phyloP scores from a whole-genome alignment of 257 asterid species.

The Echites panduratus region DNA sequence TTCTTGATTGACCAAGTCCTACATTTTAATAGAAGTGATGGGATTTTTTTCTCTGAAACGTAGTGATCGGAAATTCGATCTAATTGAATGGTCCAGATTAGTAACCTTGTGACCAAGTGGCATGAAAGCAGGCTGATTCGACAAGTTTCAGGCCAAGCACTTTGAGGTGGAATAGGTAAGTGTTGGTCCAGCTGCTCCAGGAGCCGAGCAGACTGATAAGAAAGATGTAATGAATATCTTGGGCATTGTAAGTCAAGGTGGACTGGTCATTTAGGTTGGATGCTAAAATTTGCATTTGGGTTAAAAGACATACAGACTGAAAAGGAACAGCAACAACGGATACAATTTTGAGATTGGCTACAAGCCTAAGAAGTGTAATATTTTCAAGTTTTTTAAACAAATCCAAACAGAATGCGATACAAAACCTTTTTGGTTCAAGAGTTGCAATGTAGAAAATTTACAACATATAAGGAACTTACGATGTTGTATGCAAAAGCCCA shows the following conservation, averaged over 20 bases:
- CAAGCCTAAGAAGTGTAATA: too few species aligned
- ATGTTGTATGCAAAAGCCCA: conserved; percentile 99
- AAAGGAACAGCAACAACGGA: background rate
- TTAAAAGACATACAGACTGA: background rate
- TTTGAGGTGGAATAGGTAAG: background rate
- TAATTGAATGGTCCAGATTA: background rate
- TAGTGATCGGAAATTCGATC: background rate
- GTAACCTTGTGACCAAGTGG: background rate
- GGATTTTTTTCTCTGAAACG: background rate
- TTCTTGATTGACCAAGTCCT: background rate
- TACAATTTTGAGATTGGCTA: background rate
- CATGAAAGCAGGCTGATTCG: background rate
- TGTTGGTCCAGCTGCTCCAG: background rate
- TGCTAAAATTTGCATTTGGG: background rate
- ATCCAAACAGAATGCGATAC: background rate
- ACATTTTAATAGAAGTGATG: too few species aligned
- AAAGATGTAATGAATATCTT: background rate
- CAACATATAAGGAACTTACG: conserved; percentile 43
- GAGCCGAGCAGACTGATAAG: background rate
- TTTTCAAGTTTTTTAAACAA: background rate
- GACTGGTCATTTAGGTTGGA: background rate
- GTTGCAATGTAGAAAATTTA: conserved; percentile 3
- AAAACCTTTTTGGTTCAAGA: background rate
- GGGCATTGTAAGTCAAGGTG: background rate
- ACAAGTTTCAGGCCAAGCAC: background rate